A percentile compares a stretch with the other conserved stretches of the same genome.
Conservation (phyloP, 768 basidiomycete genomes). For the Leccinum aurantiacum region DNA sequence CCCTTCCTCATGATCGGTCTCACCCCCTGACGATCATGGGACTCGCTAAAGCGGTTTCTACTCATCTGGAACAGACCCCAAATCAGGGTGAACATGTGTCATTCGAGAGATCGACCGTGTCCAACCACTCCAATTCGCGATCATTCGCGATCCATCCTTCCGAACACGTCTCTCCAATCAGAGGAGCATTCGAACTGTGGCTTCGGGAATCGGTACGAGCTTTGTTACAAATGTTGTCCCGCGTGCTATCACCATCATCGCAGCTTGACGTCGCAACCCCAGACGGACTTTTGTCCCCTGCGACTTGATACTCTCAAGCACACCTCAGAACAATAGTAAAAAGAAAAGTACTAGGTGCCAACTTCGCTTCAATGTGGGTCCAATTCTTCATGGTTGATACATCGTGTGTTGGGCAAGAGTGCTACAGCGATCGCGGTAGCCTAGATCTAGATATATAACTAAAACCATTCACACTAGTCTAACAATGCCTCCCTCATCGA, state of each 20-base stretch:
- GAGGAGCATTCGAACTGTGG: neutral
- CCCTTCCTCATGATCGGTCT: conserved; percentile 1
- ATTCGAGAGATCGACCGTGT: neutral
- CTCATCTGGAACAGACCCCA: too few species aligned
- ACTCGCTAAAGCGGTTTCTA: neutral
- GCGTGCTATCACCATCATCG: neutral
- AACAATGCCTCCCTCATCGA: neutral
- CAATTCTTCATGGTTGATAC: neutral
- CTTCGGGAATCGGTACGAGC: neutral
- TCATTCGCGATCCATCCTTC: too few species aligned
- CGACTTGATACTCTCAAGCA: too few species aligned
- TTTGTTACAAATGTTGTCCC: too few species aligned
- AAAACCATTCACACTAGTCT: neutral
- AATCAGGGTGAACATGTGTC: too few species aligned
- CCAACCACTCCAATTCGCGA: too few species aligned
- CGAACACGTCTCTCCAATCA: neutral
- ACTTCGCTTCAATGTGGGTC: neutral
- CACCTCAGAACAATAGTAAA: too few species aligned
- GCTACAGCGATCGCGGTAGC: too few species aligned
- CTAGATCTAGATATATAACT: neutral
- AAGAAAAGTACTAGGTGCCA: too few species aligned
- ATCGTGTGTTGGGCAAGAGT: too few species aligned
- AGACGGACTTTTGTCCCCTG: neutral
- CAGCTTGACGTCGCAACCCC: neutral
- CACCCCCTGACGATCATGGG: conserved; percentile 7